Evolutionary conservation across 495 filamentous ascomycete genomes (phyloP), one percentile per base, ranked within the genome.

Genomic region (Xylaria nigripes): DNA sequence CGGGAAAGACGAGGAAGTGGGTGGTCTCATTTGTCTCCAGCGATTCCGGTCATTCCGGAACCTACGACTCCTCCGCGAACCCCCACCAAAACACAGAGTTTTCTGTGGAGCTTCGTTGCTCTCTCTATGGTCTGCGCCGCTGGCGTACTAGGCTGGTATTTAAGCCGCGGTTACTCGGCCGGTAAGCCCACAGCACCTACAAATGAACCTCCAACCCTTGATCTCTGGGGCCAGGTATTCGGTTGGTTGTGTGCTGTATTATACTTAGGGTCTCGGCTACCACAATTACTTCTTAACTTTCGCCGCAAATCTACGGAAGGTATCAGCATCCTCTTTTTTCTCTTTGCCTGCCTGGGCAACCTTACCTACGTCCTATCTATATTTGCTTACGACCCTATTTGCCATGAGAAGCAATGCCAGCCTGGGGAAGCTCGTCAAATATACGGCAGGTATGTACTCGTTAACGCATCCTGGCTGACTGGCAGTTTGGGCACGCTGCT

Each of bases 301-400:
- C 79, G 84, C 1, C 83, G 93, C 36, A 95, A 93, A 68, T 86
- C 82, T 25, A 96, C 90, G 1, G 91, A 96, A 27, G 93, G 92
- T 2, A 82, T 98, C 5, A 90, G 86, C 18, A 76, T 95, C 60
- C 74, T 98, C 0, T 98, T 98, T 73, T 98, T 98, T 72, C 72
- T 97, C 16, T 98, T 98, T 64, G 93, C 92, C 7, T 96, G 90
- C 66, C 78, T 96, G 19, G 93, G 93, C 2, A 98, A 98, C 62
- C 60, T 92, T 50, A 95, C 92, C 0, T 98, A 94, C 62, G 90
- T 96, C 5, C 64, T 95, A 16, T 86, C 81, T n/a, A 97, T 98
- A 38, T 71, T 97, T 43, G 90, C 89, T 6, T 95, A 86, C 62
- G 86, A 87, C 18, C 86, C 92, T 4, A 67, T 72, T 30, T 84